These are phyloP conservation scores for Globisporangium megalacanthum DNA, from an alignment of 352 stramenopile genomes.

Conservation along the genomic window DNA sequence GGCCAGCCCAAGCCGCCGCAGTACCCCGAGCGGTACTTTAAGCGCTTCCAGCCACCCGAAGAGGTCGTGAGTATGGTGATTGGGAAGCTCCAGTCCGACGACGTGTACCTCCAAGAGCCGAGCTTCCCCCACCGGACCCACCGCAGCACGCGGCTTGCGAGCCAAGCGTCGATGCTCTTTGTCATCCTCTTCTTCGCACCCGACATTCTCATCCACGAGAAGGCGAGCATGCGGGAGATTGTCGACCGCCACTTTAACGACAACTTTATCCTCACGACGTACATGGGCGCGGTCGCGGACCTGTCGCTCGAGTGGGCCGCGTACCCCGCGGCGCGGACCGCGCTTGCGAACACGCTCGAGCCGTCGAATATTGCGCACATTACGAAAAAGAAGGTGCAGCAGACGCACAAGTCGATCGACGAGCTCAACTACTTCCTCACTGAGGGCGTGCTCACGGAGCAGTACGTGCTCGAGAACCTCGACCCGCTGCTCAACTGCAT, in stretches of 20 bases:
- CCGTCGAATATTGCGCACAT: slow-evolving; percentile 87
- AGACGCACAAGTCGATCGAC: slow-evolving; percentile 83
- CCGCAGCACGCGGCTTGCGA: slow-evolving; percentile 86
- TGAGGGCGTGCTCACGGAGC: slow-evolving; percentile 89
- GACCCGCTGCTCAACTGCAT: slow-evolving; percentile 89
- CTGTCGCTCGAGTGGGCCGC: slow-evolving; percentile 90
- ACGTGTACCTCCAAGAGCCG: slow-evolving; percentile 91
- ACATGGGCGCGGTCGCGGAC: slow-evolving; percentile 93
- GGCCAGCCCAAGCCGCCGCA: slow-evolving; percentile 77
- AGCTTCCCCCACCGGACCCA: slow-evolving; percentile 92
- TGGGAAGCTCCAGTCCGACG: slow-evolving; percentile 91
- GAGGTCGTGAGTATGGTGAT: slow-evolving; percentile 92
- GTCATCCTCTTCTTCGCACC: slow-evolving; percentile 94
- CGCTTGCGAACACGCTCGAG: slow-evolving; percentile 88
- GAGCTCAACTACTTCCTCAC: slow-evolving; percentile 90
- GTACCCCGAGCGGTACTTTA: slow-evolving; percentile 88
- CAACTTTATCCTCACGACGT: slow-evolving; percentile 95
- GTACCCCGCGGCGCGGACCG: slow-evolving; percentile 85
- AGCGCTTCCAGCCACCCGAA: slow-evolving; percentile 79
- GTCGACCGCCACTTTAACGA: slow-evolving; percentile 96
- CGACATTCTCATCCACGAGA: slow-evolving; percentile 89
- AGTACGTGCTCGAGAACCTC: slow-evolving; percentile 92
- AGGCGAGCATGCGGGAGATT: slow-evolving; percentile 91
- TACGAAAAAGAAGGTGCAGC: slow-evolving; percentile 82
- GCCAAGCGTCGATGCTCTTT: slow-evolving; percentile 93